phyloP scores from a whole-genome alignment of 805 yeast species.

The Teunomyces kruisii region DNA sequence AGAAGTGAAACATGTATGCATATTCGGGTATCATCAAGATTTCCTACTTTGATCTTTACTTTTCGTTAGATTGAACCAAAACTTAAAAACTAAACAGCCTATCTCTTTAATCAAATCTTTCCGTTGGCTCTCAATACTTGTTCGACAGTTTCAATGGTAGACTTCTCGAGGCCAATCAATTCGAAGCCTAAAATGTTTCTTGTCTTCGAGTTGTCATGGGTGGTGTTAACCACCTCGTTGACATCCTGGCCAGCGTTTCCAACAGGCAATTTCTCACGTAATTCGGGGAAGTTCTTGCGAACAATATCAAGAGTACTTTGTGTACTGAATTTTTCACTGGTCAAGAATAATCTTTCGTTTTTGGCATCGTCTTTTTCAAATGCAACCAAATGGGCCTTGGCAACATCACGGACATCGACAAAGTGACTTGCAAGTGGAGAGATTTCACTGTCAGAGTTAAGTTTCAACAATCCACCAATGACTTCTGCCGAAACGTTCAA shows the following conservation, averaged over 20 bases:
- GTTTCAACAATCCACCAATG: conserved; percentile 10
- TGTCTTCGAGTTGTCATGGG: conserved; percentile 17
- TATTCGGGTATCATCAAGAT: too few species aligned
- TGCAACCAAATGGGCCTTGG: conserved; percentile 15
- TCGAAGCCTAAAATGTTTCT: conserved; percentile 17
- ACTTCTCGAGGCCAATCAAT: conserved; percentile 16
- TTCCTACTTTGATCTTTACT: too few species aligned
- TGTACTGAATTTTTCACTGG: conserved; percentile 16
- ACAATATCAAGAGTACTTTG: conserved; percentile 20
- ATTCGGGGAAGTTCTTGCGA: conserved; percentile 22
- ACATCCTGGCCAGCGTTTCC: conserved; percentile 15
- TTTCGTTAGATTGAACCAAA: too few species aligned
- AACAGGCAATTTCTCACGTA: conserved; percentile 13
- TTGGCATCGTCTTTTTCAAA: conserved; percentile 13
- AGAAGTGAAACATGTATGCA: too few species aligned
- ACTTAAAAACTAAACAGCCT: too few species aligned
- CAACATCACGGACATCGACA: conserved; percentile 16
- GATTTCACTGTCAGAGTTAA: conserved; percentile 2
- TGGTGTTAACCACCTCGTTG: not conserved
- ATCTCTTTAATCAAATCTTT: conserved; percentile 35
- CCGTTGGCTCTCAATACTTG: conserved; percentile 38
- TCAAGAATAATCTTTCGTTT: conserved; percentile 30
- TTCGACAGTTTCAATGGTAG: conserved; percentile 21
- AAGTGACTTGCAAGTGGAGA: conserved; percentile 17
- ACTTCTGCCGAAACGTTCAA: conserved; percentile 15